Evolutionary conservation across 805 yeast species (phyloP).

Genomic region (Isabelozyma heimii): DNA sequence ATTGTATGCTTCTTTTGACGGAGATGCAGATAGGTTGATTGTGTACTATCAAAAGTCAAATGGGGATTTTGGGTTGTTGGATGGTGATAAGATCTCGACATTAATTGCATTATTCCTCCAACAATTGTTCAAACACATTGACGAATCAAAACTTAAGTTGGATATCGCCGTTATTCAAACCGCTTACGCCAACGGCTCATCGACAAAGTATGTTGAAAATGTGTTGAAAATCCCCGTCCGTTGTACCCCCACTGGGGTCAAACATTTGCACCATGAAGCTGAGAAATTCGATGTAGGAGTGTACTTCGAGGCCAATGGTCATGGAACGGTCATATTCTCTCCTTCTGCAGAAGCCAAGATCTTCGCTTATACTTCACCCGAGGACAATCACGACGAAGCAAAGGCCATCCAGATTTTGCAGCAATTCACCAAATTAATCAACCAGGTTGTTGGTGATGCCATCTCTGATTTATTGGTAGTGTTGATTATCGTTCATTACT

Average conservation of each 20-base stretch:
- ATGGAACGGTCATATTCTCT: slow-evolving; percentile 89
- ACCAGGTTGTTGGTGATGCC: slow-evolving; percentile 98
- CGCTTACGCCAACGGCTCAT: slow-evolving; percentile 95
- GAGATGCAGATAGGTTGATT: slow-evolving; percentile 95
- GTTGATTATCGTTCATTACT: slow-evolving; percentile 56
- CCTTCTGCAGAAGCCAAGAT: slow-evolving; percentile 40
- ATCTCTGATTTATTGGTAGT: slow-evolving; percentile 87
- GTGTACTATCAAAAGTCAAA: slow-evolving; percentile 56
- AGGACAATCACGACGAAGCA: slow-evolving; percentile 39
- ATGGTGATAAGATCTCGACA: slow-evolving; percentile 93
- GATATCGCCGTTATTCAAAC: slow-evolving; percentile 89
- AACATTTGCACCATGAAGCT: slow-evolving; percentile 93
- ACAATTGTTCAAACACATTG: slow-evolving; percentile 45
- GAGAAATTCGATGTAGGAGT: slow-evolving; percentile 83
- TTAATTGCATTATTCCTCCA: slow-evolving; percentile 69
- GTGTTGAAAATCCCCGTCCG: slow-evolving; percentile 71
- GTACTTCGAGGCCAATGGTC: slow-evolving; percentile 99
- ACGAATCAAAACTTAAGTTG: slow-evolving; percentile 43
- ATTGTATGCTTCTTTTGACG: slow-evolving; percentile 85
- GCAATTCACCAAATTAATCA: slow-evolving; percentile 68
- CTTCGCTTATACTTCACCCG: slow-evolving; percentile 26
- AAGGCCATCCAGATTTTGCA: slow-evolving; percentile 53
- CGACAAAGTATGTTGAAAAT: slow-evolving; percentile 68
- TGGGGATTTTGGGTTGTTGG: slow-evolving; percentile 56
- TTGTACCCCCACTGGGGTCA: slow-evolving; percentile 94